These are phyloP conservation scores for Zangia roseola DNA, from an alignment of 768 basidiomycete species.

Conservation along the genomic window DNA sequence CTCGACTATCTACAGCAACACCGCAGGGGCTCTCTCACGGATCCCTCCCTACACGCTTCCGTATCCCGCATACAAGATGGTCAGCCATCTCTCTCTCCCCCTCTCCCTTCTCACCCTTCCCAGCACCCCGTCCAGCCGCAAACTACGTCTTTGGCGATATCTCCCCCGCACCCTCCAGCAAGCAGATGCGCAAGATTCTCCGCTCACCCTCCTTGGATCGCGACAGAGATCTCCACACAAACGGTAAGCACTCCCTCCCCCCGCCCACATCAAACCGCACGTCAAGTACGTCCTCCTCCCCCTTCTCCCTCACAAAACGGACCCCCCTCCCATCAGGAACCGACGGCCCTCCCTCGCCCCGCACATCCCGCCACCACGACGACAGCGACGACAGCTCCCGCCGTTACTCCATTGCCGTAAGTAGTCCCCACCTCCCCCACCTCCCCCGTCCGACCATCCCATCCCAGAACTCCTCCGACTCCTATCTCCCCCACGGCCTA, in stretches of 20 bases:
- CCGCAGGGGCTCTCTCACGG: constrained; percentile 80
- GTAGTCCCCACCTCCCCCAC: constrained; percentile 21
- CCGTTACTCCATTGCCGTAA: constrained; percentile 68
- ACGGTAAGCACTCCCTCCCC: constrained; percentile 20
- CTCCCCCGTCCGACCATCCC: neutral
- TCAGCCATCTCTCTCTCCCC: constrained; percentile 17
- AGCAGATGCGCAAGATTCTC: constrained; percentile 53
- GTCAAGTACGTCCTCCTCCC: constrained; percentile 22
- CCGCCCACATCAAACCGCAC: constrained; percentile 18
- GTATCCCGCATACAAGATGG: constrained; percentile 18
- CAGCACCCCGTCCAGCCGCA: constrained; percentile 57
- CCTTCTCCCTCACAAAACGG: constrained; percentile 10
- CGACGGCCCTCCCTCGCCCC: constrained; percentile 28
- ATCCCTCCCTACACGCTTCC: constrained; percentile 71
- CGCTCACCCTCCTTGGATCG: constrained; percentile 56
- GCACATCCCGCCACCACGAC: constrained; percentile 38
- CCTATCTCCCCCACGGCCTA: constrained; percentile 55
- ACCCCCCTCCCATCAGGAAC: constrained; percentile 26
- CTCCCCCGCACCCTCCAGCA: constrained; percentile 34
- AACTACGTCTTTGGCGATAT: constrained; percentile 70
- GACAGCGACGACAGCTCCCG: constrained; percentile 68
- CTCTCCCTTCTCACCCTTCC: constrained; percentile 22
- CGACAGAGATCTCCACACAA: constrained; percentile 21
- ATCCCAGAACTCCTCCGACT: constrained; percentile 36
- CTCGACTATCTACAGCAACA: constrained; percentile 79